Percentiles rank a stretch among this genome's conserved stretches.
These are phyloP conservation scores for Fusarium paranaense DNA, from an alignment of 2,329 filamentous ascomycete genomes.

Conservation along the genomic window DNA sequence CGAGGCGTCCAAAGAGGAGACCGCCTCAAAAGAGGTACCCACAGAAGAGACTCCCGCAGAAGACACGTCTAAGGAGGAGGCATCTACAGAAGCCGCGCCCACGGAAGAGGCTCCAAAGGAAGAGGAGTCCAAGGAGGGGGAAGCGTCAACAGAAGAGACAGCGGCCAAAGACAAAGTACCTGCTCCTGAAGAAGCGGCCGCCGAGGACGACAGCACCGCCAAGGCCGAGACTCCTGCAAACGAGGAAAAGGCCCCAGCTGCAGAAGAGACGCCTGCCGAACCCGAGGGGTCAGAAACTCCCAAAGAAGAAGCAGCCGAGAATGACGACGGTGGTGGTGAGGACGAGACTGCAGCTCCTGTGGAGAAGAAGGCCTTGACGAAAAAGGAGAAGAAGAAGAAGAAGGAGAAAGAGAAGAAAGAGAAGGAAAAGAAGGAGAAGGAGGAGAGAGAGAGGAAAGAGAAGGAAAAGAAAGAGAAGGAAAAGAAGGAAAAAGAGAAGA, in stretches of 20 bases:
- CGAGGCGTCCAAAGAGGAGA: slow-evolving; percentile 4
- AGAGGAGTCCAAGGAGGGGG: slow-evolving; percentile 6
- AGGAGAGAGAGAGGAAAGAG: slow-evolving; percentile 63
- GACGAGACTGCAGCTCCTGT: slow-evolving; percentile 17
- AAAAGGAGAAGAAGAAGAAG: slow-evolving; percentile 23
- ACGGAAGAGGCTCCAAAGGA: slow-evolving; percentile 1
- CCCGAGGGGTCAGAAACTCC: neutral
- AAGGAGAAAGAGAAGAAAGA: slow-evolving; percentile 29
- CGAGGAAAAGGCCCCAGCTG: neutral
- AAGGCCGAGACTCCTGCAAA: neutral
- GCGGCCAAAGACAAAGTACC: neutral
- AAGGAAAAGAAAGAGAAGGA: slow-evolving; percentile 34
- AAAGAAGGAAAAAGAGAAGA: slow-evolving; percentile 56
- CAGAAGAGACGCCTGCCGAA: slow-evolving; percentile 4
- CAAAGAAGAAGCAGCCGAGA: slow-evolving; percentile 1
- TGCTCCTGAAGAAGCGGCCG: neutral
- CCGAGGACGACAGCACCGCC: slow-evolving; percentile 1
- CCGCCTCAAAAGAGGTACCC: slow-evolving; percentile 3
- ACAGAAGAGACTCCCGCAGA: slow-evolving; percentile 13
- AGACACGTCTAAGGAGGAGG: slow-evolving; percentile 15
- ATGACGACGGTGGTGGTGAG: slow-evolving; percentile 23
- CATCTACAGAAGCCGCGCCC: slow-evolving; percentile 5
- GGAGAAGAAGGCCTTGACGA: slow-evolving; percentile 31
- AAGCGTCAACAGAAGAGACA: slow-evolving; percentile 11
- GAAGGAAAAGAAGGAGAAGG: slow-evolving; percentile 33